These are phyloP conservation scores for Aspergillus sp. DNA, from an alignment of 2,329 filamentous ascomycete genomes.

Conservation along the genomic window DNA sequence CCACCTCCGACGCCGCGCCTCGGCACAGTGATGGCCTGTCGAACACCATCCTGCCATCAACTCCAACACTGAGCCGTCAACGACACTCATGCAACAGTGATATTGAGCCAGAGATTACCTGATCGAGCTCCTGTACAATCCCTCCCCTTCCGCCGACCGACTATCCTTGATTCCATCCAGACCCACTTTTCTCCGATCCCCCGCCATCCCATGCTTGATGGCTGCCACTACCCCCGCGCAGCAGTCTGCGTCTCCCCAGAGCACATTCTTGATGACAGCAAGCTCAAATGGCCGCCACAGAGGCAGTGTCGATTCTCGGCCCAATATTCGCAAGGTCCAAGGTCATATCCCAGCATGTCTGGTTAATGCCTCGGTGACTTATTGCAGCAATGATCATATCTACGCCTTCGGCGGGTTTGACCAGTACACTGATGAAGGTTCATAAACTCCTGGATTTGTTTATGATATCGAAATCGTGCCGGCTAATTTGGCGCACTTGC, in stretches of 20 bases:
- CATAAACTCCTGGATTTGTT: slow-evolving; percentile 3
- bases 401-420: slow-evolving; percentile 98
- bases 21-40: slow-evolving; percentile 30
- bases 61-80: slow-evolving; percentile 22
- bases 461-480: neutral
- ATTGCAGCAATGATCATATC: slow-evolving; percentile 95
- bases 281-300: slow-evolving; percentile 69
- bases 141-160: slow-evolving; percentile 14
- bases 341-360: slow-evolving; percentile 87
- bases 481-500: slow-evolving; percentile 1
- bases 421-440: slow-evolving; percentile 92
- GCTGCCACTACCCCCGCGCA: slow-evolving; percentile 41
- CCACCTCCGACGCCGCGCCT: neutral
- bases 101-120: neutral
- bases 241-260: slow-evolving; percentile 49
- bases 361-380: slow-evolving; percentile 98
- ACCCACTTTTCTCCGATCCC: slow-evolving; percentile 37
- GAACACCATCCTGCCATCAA: slow-evolving; percentile 18
- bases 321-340: slow-evolving; percentile 75
- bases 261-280: slow-evolving; percentile 89
- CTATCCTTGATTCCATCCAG: slow-evolving; percentile 29
- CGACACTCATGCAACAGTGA: neutral
- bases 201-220: slow-evolving; percentile 26
- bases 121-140: neutral
- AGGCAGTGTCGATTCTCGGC: slow-evolving; percentile 71